These are phyloP conservation scores for sunflower (Helianthus annuus) DNA, from an alignment of 129 eudicot species.

Conservation along the genomic window DNA sequence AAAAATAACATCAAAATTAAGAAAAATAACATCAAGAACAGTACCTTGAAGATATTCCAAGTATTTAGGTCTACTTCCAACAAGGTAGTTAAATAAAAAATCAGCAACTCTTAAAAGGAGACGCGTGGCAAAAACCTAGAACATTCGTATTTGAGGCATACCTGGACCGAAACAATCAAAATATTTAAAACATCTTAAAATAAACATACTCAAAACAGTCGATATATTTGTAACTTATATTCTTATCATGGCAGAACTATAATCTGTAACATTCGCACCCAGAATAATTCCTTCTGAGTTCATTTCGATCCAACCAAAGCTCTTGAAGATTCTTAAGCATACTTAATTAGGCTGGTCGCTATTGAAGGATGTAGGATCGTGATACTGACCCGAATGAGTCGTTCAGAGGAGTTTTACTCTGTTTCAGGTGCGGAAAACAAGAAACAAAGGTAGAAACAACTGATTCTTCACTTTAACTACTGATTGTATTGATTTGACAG, in stretches of 20 bases:
- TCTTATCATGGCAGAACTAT: conserved; percentile 40
- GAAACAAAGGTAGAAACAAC: no score
- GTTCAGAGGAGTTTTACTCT: no score
- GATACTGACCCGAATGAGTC: no score
- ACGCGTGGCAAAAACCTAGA: conserved; percentile 71
- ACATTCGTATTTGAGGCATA: conserved; percentile 48
- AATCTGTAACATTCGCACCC: conserved; percentile 50
- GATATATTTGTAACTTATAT: conserved; percentile 45
- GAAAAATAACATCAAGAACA: neutral
- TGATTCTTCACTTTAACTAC: no score
- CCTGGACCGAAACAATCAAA: conserved; percentile 38
- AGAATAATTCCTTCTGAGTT: conserved; percentile 65
- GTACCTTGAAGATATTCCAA: conserved; percentile 78
- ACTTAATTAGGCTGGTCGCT: no score
- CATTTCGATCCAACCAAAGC: conserved; percentile 86
- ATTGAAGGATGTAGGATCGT: no score
- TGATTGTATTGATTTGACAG: no score
- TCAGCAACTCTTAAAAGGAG: conserved; percentile 76
- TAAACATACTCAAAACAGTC: neutral
- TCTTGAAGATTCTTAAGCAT: conserved; percentile 34
- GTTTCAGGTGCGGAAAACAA: no score
- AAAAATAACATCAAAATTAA: neutral
- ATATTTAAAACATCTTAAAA: neutral
- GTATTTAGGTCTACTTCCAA: conserved; percentile 84
- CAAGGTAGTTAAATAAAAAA: conserved; percentile 72